Conservation (phyloP, 2,329 filamentous ascomycete species). For the Claviceps purpurea region DNA sequence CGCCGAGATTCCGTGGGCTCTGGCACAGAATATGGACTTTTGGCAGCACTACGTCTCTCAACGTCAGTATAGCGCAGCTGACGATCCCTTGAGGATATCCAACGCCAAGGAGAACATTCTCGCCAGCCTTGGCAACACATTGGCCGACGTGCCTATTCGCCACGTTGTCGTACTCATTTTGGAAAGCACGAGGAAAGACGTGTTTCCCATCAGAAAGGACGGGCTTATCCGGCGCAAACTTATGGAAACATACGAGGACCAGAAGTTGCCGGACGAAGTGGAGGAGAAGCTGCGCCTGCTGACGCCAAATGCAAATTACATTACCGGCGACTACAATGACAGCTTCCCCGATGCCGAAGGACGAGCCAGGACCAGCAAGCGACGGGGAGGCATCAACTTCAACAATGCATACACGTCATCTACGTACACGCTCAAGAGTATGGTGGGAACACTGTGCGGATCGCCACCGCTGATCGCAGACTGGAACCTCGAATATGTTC, state of each 20-base stretch:
- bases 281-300: conserved; percentile 15
- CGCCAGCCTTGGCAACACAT: conserved; percentile 12
- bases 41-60: conserved; percentile 17
- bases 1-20: conserved; percentile 16
- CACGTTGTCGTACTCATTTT: conserved; percentile 31
- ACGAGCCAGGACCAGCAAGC: conserved; percentile 2
- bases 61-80: conserved; percentile 18
- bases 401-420: conserved; percentile 27
- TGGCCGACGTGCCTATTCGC: conserved; percentile 23
- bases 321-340: conserved; percentile 23
- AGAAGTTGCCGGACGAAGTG: conserved; percentile 19
- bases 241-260: conserved; percentile 17
- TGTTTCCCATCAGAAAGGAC: conserved; percentile 30
- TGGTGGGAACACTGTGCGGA: conserved; percentile 28
- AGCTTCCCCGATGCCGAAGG: conserved; percentile 15
- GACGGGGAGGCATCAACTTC: conserved; percentile 25
- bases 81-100: conserved; percentile 27
- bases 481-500: conserved; percentile 26
- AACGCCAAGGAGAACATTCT: conserved; percentile 23
- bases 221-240: conserved; percentile 24
- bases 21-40: conserved; percentile 9
- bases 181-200: conserved; percentile 30
- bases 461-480: conserved; percentile 27
- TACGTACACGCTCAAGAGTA: conserved; percentile 31
- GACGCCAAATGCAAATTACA: conserved; percentile 19